Evolutionary conservation across 1,139 yeast species (phyloP), one percentile per base, ranked within the genome.

Genomic region (Scheffersomyces segobiensis): DNA sequence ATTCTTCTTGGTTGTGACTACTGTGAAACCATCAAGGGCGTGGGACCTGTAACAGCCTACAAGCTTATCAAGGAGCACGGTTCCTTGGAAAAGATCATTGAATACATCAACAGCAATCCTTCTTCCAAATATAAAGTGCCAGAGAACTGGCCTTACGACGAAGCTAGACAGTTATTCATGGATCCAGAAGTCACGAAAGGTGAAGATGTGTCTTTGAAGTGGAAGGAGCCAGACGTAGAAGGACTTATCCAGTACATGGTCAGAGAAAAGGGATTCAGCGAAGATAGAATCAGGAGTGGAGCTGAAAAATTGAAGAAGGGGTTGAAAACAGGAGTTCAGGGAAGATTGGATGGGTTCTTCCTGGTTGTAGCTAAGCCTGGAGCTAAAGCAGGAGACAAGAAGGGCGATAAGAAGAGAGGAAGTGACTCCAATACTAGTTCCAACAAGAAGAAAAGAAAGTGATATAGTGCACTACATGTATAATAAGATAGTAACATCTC

Each of bases 1-100:
- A 95, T 96, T 54, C 79, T 95, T 67, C 78, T 96, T 52, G 99
- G 99, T 1, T 95, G 99, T 75, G 99, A 95, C 76, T 95, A 95
- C 73, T 92, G 97, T 76, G 98, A 95, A 64, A 91, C 97, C 1
- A 93, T 96, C 59, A 86, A 86, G 63, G 99, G 99, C 17, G 88
- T 96, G 57, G 99, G 99, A 4, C 98, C 98, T 0, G 95, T 90
- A 1, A 93, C 97, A 1, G 99, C 98, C 0, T 81, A 84, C 63
- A 93, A 95, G 67, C 81, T 95, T 62, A 91, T 95, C 64, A 89
- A 88, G 70, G 97, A 95, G 68, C 93, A 92, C 72, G 88, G 89
- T 0, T 82, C 89, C 0, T 80, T 95, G 56, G 98, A 93, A 60
- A 87, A 87, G 53, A 86, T 96, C 52, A 84, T 93, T 47, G 87